Conservation (phyloP, 2,329 filamentous ascomycete genomes). For the Fusarium burgessii region DNA sequence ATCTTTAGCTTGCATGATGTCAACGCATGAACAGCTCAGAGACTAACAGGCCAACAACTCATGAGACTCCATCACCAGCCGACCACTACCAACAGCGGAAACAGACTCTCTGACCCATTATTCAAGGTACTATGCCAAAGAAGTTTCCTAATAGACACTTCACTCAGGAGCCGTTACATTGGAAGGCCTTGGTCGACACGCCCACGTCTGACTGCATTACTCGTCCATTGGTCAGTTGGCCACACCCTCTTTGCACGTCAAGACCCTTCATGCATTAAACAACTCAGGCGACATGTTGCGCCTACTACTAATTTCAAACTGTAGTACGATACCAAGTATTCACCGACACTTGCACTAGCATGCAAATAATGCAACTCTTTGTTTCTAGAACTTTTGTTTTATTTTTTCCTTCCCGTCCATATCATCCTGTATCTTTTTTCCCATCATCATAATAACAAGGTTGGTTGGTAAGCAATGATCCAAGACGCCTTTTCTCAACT, state of each 20-base stretch:
- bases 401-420: slow-evolving; percentile 10
- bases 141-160: neutral
- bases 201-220: slow-evolving; percentile 32
- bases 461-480: slow-evolving; percentile 36
- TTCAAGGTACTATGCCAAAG: neutral
- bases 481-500: slow-evolving; percentile 43
- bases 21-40: slow-evolving; percentile 42
- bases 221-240: slow-evolving; percentile 29
- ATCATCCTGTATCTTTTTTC: slow-evolving; percentile 35
- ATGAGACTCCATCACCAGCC: slow-evolving; percentile 24
- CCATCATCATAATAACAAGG: slow-evolving; percentile 37
- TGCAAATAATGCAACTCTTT: slow-evolving; percentile 1
- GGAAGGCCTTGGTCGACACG: slow-evolving; percentile 29
- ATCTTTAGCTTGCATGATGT: slow-evolving; percentile 18
- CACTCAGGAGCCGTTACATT: neutral
- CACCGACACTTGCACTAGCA: slow-evolving; percentile 5
- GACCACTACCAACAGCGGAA: slow-evolving; percentile 8
- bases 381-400: slow-evolving; percentile 25
- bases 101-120: slow-evolving; percentile 7
- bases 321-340: neutral
- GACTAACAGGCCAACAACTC: slow-evolving; percentile 34
- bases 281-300: slow-evolving; percentile 4
- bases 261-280: slow-evolving; percentile 39
- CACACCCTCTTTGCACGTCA: slow-evolving; percentile 13
- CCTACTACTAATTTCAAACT: slow-evolving; percentile 2